A percentile compares a stretch with the other conserved stretches of the same genome.
These are phyloP conservation scores for Blastosporella zonata DNA, from an alignment of 1,284 basidiomycete genomes.

Conservation along the genomic window DNA sequence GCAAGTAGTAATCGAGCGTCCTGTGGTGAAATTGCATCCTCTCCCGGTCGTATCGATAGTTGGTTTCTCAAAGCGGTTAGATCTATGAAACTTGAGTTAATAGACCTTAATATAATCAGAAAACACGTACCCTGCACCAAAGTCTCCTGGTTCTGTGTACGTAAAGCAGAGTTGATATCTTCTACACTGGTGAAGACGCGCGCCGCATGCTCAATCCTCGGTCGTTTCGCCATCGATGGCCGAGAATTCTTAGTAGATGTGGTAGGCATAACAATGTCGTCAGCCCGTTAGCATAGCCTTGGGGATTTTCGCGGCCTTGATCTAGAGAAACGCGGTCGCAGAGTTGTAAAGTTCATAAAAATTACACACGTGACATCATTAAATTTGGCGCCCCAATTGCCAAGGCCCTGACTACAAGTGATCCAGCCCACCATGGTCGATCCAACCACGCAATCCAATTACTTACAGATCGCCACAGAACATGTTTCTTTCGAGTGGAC, in stretches of 20 bases:
- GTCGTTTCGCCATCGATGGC: not conserved
- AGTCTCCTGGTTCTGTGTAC: conserved; percentile 22
- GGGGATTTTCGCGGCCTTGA: not conserved
- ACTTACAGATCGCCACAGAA: conserved; percentile 61
- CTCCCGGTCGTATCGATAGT: conserved; percentile 44
- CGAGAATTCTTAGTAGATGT: not conserved
- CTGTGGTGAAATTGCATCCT: conserved; percentile 42
- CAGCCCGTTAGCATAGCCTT: not conserved
- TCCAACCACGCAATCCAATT: conserved; percentile 81
- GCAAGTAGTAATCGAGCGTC: conserved; percentile 60
- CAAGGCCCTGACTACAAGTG: not conserved
- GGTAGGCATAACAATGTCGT: conserved; percentile 2
- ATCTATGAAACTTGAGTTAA: conserved; percentile 28
- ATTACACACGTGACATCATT: not conserved
- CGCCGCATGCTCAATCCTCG: conserved; percentile 4
- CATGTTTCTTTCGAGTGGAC: conserved; percentile 81
- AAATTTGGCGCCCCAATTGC: not conserved
- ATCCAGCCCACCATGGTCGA: conserved; percentile 36
- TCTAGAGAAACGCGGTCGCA: not conserved
- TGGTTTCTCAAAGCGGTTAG: conserved; percentile 52
- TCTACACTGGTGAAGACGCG: conserved; percentile 18
- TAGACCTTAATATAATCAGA: conserved; percentile 1
- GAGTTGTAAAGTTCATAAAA: not conserved
- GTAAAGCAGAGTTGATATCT: conserved; percentile 23
- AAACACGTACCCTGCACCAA: conserved; percentile 22